Evolutionary conservation across 192 early-diverging fungal species (phyloP).

Genomic region (Linnemannia zychae): DNA sequence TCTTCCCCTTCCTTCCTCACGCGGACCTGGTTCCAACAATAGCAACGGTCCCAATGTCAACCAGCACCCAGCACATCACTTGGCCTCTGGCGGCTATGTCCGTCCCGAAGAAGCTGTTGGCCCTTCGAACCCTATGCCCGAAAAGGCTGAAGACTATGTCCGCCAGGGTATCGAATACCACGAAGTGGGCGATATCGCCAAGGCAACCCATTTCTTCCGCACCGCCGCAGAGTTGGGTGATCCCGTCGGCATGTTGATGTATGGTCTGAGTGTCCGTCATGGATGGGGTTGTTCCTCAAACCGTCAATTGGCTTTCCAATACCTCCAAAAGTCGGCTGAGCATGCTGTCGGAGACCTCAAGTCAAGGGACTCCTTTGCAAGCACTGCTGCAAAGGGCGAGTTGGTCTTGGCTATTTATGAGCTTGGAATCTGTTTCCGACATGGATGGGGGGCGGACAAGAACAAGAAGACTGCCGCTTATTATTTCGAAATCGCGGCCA

Average conservation of each 20-base stretch:
- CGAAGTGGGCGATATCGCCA: conserved; percentile 75
- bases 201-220: conserved; percentile 78
- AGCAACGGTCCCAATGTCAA: not conserved
- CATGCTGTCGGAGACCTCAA: conserved; percentile 71
- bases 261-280: conserved; percentile 80
- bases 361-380: conserved; percentile 68
- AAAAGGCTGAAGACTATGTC: conserved; percentile 71
- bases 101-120: conserved; percentile 46
- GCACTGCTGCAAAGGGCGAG: conserved; percentile 65
- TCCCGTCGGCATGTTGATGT: conserved; percentile 81
- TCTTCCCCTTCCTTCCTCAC: conserved; percentile 15
- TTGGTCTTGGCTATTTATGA: conserved; percentile 84
- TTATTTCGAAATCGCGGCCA: conserved; percentile 62
- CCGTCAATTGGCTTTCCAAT: conserved; percentile 71
- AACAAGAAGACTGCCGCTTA: conserved; percentile 67
- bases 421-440: conserved; percentile 82
- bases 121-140: conserved; percentile 49
- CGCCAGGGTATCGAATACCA: conserved; percentile 77
- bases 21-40: conserved; percentile 1
- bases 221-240: conserved; percentile 74
- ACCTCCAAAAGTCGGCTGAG: conserved; percentile 78
- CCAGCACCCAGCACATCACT: conserved; percentile 45
- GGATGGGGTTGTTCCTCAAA: conserved; percentile 71
- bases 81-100: conserved; percentile 37
- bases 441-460: conserved; percentile 86